Conservation (phyloP, 371 early-diverging fungal genomes). For the Neoconidiobolus thromboides region DNA sequence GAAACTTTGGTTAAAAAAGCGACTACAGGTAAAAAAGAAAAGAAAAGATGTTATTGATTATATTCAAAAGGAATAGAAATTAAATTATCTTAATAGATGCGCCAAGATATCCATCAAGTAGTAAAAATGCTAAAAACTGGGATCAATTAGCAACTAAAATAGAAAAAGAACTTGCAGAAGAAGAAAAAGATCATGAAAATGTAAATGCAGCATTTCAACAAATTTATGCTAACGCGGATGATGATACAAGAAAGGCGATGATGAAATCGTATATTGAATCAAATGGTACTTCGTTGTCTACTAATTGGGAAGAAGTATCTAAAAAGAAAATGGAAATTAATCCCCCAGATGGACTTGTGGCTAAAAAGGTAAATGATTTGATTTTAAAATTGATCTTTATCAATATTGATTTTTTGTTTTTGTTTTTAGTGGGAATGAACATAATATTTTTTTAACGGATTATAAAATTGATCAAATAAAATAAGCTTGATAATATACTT, state of each 20-base stretch:
- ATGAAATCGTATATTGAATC: slow-evolving; percentile 93
- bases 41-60: too few species aligned
- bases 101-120: slow-evolving; percentile 20
- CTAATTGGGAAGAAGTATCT: slow-evolving; percentile 91
- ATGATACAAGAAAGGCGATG: slow-evolving; percentile 92
- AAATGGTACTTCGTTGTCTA: slow-evolving; percentile 86
- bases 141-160: slow-evolving; percentile 44
- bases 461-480: too few species aligned
- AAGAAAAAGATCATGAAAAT: slow-evolving; percentile 34
- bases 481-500: too few species aligned
- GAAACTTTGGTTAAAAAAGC: neutral
- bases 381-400: neutral
- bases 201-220: slow-evolving; percentile 78
- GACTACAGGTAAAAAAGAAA: too few species aligned
- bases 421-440: too few species aligned
- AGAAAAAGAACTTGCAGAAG: slow-evolving; percentile 41
- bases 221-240: slow-evolving; percentile 77
- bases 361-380: slow-evolving; percentile 32
- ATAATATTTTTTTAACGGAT: too few species aligned
- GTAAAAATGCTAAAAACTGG: slow-evolving; percentile 54
- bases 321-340: slow-evolving; percentile 56
- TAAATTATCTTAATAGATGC: slow-evolving; percentile 7
- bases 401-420: neutral
- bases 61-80: too few species aligned
- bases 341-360: slow-evolving; percentile 85